These are phyloP conservation scores for Plasmodium adleri DNA, from an alignment of 169 alveolate genomes.

Conservation along the genomic window DNA sequence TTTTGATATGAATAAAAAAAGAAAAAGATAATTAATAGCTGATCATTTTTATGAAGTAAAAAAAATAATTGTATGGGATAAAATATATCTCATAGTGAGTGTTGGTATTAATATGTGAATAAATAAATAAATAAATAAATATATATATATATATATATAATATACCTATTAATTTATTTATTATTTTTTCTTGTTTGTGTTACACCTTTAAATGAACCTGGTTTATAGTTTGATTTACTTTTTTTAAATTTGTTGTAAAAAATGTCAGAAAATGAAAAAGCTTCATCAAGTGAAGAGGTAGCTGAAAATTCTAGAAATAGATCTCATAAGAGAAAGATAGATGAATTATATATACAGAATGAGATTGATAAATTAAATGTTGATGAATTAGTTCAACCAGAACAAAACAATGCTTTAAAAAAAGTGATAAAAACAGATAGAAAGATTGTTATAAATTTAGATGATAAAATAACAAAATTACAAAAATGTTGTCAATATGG, in stretches of 20 bases:
- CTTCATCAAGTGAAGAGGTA: not conserved
- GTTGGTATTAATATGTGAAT: too few species aligned
- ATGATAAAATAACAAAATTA: constrained; percentile 33
- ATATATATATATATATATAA: too few species aligned
- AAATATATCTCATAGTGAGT: too few species aligned
- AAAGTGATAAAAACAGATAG: constrained; percentile 49
- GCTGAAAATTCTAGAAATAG: not conserved
- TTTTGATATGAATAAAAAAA: too few species aligned
- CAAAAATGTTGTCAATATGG: constrained; percentile 71
- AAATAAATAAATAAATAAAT: too few species aligned
- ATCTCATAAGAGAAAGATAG: not conserved
- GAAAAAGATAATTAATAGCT: too few species aligned
- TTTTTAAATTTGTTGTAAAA: not conserved
- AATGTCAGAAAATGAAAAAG: constrained; percentile 13
- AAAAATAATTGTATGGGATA: too few species aligned
- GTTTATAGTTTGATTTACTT: too few species aligned
- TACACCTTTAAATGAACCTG: too few species aligned
- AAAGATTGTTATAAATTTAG: constrained; percentile 16
- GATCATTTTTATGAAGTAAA: too few species aligned
- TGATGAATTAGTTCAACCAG: constrained; percentile 42
- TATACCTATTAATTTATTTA: too few species aligned
- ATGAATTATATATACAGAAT: constrained; percentile 47
- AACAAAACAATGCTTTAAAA: constrained; percentile 48
- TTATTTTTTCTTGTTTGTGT: too few species aligned
- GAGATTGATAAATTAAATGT: constrained; percentile 56